Base-by-base conservation (phyloP, 2,329 filamentous ascomycete genomes). In the Xylaria sp. region DNA sequence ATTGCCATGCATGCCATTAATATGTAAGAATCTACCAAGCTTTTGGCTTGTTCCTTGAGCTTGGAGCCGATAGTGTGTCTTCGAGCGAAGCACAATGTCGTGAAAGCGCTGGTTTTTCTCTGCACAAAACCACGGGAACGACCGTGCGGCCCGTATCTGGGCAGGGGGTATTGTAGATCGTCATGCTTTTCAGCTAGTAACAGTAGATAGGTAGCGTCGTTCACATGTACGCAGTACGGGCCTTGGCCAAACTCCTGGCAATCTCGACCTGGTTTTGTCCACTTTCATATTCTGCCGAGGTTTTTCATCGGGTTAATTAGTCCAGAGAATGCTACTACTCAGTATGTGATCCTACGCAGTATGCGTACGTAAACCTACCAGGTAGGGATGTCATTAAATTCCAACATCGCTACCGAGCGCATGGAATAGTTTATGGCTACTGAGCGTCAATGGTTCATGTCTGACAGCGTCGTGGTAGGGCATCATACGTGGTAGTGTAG, bases 141-240 rank as follows among this genome's bases (percentile, higher is more conserved):
- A 42, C 39, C 49, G 55, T 49, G 39, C 17, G 11, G 39, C 13
- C 17, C 15, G n/a, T 29, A 38, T 42, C 22, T 33, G 15, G 31
- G 22, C 42, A 13, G 25, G 20, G 10, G n/a, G n/a, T 39, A 31
- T 38, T 38, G 56, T n/a, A 31, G 55, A 65, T 65, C 49, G 47
- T 53, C 55, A 55, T 61, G 47, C n/a, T 54, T 38, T 65, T 39
- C 6, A 45, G 20, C 20, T 45, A 11, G 9, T 39, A 15, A 13
- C 42, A 39, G 39, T 42, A 25, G 42, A 10, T 7, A 33, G 20
- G 47, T 29, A 25, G 25, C 20, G 42, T 22, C 33, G 11, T 22
- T 45, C 42, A 45, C 42, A 45, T 45, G 42, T 9, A 45, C n/a
- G n/a, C n/a, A n/a, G n/a, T n/a, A n/a, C n/a, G 42, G 9, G 9